Base-by-base conservation (phyloP, 371 early-diverging fungal genomes). In the Syncephalastrum contaminatum region DNA sequence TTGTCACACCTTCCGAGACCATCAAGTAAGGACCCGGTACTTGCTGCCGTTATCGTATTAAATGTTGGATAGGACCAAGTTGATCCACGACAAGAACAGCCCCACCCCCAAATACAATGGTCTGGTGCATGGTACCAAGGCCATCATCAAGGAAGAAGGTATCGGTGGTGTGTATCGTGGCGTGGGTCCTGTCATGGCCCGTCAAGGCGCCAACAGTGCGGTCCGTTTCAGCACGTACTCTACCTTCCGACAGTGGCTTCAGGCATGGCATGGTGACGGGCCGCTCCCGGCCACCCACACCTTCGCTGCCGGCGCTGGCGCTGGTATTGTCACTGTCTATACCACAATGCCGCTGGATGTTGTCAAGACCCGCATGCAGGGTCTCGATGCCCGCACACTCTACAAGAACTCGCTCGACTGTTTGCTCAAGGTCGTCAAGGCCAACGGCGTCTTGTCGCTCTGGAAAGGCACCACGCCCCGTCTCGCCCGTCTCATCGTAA, bases 391-490 rank as follows among this genome's bases (percentile, higher is more conserved):
- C 4, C 73, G 69, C 21, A 63, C 61, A 19, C 69, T 86, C 24
- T 95, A 95, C 61, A 77, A 71, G 16, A 85, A 82, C 51, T 83
- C 88, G 14, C 44, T 89, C 4, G 87, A 93, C 58, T 95, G 95
- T 64, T 69, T 85, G 4, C 72, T 83, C 62, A 79, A 84, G 62
- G 85, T 92, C 1, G 80, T 86, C 3, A 82, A 77, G 54, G 79
- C 82, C 14, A 94, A 93, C 53, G 95, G 95, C 18, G 62, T 92
- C 12, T 53, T 80, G 1, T 91, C 93, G 0, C 75, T 97, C 44
- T 97, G 96, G 96, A 92, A 88, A 69, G 97, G 96, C 5, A 92
- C 96, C 0, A 94, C 95, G 1, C 96, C 96, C 25, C 79, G 96
- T 43, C 73, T 96, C 39, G 82, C 91, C 2, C 78, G 96, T 55